Evolutionary conservation across 306 rosid species (phyloP), one percentile per base, ranked within the genome.

Genomic region (Rosa multiflora): DNA sequence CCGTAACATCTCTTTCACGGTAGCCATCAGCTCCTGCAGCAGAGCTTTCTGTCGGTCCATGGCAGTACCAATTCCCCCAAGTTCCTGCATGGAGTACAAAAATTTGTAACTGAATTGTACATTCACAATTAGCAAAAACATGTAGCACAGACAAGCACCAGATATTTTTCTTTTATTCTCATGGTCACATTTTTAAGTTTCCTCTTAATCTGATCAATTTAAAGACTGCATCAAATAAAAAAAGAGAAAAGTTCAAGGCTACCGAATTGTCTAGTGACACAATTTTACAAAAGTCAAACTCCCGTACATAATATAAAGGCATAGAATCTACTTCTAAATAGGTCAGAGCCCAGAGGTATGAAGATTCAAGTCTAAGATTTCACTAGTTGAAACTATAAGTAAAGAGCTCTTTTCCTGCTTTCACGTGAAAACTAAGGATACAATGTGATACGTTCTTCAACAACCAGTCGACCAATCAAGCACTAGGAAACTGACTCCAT

Each of bases 31-130:
- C 84, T 91, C 94, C 35, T 83, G 94, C 78, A 93, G 84, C 78
- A 88, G 42, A 59, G 89, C 77, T 86, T 91, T 96, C 79, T 96
- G 97, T 15, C 94, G 88, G 66, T 91, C 99, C 94, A 93, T 88
- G 70, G 92, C 88, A 79, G 93, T 86, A 82, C 92, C 80, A 63
- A 93, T 93, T 84, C 98, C 99, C n/a, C 93, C 94, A 77, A 96
- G 98, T 80, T 96, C 99, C 99, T 96, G 80, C 70, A 40, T 39
- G 76, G 78, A 74, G 75, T 72, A 82, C 43, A 52, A 72, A 44
- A 71, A 85, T 40, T 7, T 80, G 73, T 52, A 64, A 67, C 37
- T 70, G 69, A 59, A 73, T 48, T 72, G 66, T 29, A 17, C 35
- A 75, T 56, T 56, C 70, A 72, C 42, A 32, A 43, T 48, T 52